Evolutionary conservation across 495 filamentous ascomycete species (phyloP).

Genomic region (Penicillium mononematosum): DNA sequence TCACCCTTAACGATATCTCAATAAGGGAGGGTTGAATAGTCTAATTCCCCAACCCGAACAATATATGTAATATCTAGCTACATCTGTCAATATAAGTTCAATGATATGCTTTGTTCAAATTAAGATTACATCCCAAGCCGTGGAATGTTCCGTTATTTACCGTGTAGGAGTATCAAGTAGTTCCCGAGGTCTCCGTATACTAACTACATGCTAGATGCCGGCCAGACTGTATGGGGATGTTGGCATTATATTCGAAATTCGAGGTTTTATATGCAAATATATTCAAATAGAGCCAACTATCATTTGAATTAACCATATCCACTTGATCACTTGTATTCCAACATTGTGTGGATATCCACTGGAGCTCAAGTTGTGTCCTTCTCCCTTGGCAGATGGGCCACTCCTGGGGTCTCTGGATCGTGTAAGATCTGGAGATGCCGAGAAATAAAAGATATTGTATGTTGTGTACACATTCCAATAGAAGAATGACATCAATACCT

Average conservation of each 20-base stretch:
- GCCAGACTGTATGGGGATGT: not conserved
- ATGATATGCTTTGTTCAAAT: not conserved
- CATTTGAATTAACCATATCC: not conserved
- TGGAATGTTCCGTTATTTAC: slow-evolving; percentile 2
- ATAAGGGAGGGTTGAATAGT: no score
- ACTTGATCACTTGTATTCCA: not conserved
- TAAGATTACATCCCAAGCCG: not conserved
- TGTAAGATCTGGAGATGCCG: not conserved
- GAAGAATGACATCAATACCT: slow-evolving; percentile 6
- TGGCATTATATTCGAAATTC: not conserved
- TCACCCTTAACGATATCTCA: no score
- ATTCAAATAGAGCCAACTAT: not conserved
- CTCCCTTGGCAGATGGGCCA: not conserved
- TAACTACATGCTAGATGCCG: not conserved
- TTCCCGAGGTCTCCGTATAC: not conserved
- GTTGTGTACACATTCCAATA: slow-evolving; percentile 1
- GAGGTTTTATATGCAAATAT: not conserved
- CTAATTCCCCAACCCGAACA: not conserved
- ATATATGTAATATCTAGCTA: not conserved
- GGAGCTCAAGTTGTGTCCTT: not conserved
- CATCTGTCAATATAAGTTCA: not conserved
- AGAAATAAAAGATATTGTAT: not conserved
- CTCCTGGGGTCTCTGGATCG: not conserved
- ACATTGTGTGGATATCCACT: not conserved
- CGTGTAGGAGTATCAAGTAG: not conserved